A percentile compares a stretch with the other conserved stretches of the same genome.
Evolutionary conservation across 2,329 filamentous ascomycete species (phyloP).

Genomic region (Anthostomella pinea): DNA sequence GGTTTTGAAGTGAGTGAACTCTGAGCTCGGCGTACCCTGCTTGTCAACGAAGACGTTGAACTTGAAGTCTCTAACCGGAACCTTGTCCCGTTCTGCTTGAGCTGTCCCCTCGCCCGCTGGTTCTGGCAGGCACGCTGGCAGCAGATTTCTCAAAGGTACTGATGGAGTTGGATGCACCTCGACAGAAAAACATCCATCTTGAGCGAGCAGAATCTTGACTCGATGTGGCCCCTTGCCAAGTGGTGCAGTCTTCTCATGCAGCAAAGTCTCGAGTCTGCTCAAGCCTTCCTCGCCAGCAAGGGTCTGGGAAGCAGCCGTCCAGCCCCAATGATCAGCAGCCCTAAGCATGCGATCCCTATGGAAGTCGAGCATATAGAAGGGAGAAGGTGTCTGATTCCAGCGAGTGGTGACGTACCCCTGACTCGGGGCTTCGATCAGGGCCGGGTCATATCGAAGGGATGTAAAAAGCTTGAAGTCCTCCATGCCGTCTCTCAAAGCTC

Average conservation of each 20-base stretch:
- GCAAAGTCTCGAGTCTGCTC: constrained; percentile 36
- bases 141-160: constrained; percentile 43
- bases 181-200: constrained; percentile 45
- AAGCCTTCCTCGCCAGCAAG: constrained; percentile 49
- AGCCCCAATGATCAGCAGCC: constrained; percentile 56
- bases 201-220: constrained; percentile 54
- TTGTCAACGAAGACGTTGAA: constrained; percentile 47
- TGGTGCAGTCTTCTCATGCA: constrained; percentile 29
- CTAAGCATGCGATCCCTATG: constrained; percentile 76
- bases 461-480: constrained; percentile 62
- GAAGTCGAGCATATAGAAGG: constrained; percentile 76
- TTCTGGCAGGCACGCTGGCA: constrained; percentile 53
- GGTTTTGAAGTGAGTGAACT: constrained; percentile 86
- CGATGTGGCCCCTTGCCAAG: constrained; percentile 38
- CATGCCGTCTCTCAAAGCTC: too few relatives aligned
- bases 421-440: constrained; percentile 44
- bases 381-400: constrained; percentile 56
- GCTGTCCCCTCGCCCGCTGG: constrained; percentile 31
- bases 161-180: constrained; percentile 32
- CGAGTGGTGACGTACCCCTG: constrained; percentile 40
- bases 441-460: constrained; percentile 68
- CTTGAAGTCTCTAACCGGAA: constrained; percentile 27
- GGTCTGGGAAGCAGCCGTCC: constrained; percentile 43
- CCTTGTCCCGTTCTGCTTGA: constrained; percentile 6
- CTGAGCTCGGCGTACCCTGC: constrained; percentile 42